phyloP scores from a whole-genome alignment of 192 early-diverging fungal species.

The Entomortierella lignicola region DNA sequence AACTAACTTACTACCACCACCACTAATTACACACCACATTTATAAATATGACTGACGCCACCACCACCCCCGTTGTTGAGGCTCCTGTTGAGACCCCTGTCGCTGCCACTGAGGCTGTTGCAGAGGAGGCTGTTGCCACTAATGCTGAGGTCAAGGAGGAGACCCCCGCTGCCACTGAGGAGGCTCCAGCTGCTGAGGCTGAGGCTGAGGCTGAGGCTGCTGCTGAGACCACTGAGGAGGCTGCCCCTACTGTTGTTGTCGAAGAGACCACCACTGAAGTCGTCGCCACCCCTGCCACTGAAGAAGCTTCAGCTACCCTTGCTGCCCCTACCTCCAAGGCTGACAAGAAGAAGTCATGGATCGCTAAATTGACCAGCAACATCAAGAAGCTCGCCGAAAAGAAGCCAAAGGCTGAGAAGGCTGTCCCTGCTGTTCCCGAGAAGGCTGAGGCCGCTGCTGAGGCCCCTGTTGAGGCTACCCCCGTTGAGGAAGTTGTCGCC shows the following conservation, averaged over 20 bases:
- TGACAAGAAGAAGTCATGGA: constrained; percentile 53
- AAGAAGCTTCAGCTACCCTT: constrained; percentile 13
- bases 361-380: constrained; percentile 47
- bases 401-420: constrained; percentile 52
- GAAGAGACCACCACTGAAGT: constrained; percentile 38
- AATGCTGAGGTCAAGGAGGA: constrained; percentile 14
- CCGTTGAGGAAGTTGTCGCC: background rate
- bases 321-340: constrained; percentile 13
- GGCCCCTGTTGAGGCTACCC: background rate
- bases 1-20: background rate
- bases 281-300: constrained; percentile 31
- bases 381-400: constrained; percentile 46
- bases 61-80: background rate
- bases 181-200: constrained; percentile 24
- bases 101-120: background rate
- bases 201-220: constrained; percentile 6
- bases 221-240: constrained; percentile 13
- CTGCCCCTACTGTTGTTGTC: constrained; percentile 17
- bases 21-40: constrained; percentile 6
- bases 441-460: too few relatives aligned
- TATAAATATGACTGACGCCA: constrained; percentile 24
- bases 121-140: background rate
- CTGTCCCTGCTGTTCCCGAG: constrained; percentile 14
- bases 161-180: constrained; percentile 11
- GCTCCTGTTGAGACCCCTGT: background rate